These are phyloP conservation scores for Candida boidinii DNA, from an alignment of 805 yeast species.

Conservation along the genomic window DNA sequence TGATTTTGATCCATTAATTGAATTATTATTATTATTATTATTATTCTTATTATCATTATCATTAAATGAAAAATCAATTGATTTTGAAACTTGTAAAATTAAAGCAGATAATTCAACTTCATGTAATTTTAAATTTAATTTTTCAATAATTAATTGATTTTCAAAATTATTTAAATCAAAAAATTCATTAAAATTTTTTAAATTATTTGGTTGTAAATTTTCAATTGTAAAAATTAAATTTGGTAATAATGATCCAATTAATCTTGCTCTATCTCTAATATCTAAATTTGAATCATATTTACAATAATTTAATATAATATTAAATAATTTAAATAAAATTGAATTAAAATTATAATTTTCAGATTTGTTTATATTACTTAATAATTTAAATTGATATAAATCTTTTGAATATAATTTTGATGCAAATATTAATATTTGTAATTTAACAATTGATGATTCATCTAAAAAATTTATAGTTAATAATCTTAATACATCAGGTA, in stretches of 20 bases:
- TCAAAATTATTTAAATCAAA: conserved; percentile 10
- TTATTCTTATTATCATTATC: not conserved
- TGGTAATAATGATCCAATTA: conserved; percentile 53
- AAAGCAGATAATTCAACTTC: conserved; percentile 21
- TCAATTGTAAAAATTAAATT: conserved; percentile 28
- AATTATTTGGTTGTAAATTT: conserved; percentile 9
- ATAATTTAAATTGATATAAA: conserved; percentile 32
- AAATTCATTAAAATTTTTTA: conserved; percentile 11
- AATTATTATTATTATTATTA: conserved; percentile 8
- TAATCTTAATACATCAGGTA: conserved; percentile 69
- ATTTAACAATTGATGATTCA: conserved; percentile 52
- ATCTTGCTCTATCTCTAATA: conserved; percentile 78
- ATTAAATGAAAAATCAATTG: conserved; percentile 9
- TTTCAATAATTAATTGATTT: not conserved
- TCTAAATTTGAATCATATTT: conserved; percentile 71
- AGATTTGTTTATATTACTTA: conserved; percentile 1
- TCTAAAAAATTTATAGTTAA: conserved; percentile 43
- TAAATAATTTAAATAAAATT: conserved; percentile 44
- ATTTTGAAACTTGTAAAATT: conserved; percentile 21
- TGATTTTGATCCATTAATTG: conserved; percentile 12
- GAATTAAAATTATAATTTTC: conserved; percentile 25
- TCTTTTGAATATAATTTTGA: conserved; percentile 62
- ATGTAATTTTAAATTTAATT: conserved; percentile 10
- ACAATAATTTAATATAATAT: conserved; percentile 51
- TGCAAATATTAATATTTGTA: conserved; percentile 63